Conservation (phyloP, 2,329 filamentous ascomycete species). For the Paracamarosporium sp. region DNA sequence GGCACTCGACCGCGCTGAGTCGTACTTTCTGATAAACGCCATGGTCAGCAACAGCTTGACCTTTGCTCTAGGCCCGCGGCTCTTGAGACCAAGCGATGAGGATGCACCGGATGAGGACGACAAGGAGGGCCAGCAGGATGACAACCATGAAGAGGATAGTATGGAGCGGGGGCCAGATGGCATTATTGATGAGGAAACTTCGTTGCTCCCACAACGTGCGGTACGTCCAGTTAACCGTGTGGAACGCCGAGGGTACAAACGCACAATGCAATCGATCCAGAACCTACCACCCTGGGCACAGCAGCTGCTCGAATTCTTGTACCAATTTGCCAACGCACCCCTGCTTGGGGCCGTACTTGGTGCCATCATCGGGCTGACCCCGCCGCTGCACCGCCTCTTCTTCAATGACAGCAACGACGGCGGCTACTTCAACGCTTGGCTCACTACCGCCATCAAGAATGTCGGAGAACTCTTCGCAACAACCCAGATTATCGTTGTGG, state of each 20-base stretch:
- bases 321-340: slow-evolving; percentile 66
- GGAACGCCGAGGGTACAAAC: slow-evolving; percentile 41
- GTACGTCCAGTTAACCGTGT: slow-evolving; percentile 33
- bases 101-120: slow-evolving; percentile 47
- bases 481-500: slow-evolving; percentile 70
- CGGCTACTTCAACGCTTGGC: slow-evolving; percentile 71
- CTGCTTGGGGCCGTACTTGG: slow-evolving; percentile 67
- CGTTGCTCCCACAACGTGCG: slow-evolving; percentile 56
- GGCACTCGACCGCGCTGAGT: slow-evolving; percentile 66
- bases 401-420: slow-evolving; percentile 65
- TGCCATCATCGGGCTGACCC: slow-evolving; percentile 65
- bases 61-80: slow-evolving; percentile 67
- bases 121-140: slow-evolving; percentile 18
- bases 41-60: slow-evolving; percentile 69
- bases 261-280: slow-evolving; percentile 43
- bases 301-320: slow-evolving; percentile 50
- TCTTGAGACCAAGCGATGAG: slow-evolving; percentile 59
- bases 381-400: slow-evolving; percentile 66
- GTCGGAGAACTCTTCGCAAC: slow-evolving; percentile 70
- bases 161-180: slow-evolving; percentile 33
- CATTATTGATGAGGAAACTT: slow-evolving; percentile 55
- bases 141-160: slow-evolving; percentile 20
- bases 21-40: slow-evolving; percentile 71
- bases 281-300: slow-evolving; percentile 48
- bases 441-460: slow-evolving; percentile 67